These are phyloP conservation scores for Neonectria coccinea DNA, from an alignment of 2,329 filamentous ascomycete species.

Conservation along the genomic window DNA sequence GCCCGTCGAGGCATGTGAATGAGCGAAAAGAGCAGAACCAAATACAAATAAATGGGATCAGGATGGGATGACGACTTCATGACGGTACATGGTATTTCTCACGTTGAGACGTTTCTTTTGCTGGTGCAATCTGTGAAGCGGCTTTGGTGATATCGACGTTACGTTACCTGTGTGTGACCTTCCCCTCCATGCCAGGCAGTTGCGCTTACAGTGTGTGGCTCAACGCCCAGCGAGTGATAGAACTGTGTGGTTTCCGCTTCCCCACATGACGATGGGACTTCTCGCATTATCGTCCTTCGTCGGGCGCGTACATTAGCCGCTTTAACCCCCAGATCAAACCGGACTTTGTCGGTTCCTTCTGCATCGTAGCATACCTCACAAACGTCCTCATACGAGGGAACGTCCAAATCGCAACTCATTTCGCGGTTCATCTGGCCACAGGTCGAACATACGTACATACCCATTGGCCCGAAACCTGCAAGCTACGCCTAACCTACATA, in stretches of 20 bases:
- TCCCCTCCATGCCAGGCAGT: background rate
- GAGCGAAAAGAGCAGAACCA: slow-evolving; percentile 7
- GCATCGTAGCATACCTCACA: slow-evolving; percentile 12
- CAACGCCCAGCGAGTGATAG: slow-evolving; percentile 23
- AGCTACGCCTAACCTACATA: slow-evolving; percentile 7
- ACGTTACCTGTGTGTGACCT: slow-evolving; percentile 37
- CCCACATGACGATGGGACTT: slow-evolving; percentile 36
- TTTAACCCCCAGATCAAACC: slow-evolving; percentile 8
- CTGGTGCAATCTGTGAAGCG: slow-evolving; percentile 8
- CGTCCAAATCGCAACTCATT: slow-evolving; percentile 24
- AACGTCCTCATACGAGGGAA: slow-evolving; percentile 29
- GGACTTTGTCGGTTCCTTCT: slow-evolving; percentile 14
- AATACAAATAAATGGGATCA: slow-evolving; percentile 7
- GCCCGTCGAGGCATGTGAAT: slow-evolving; percentile 56
- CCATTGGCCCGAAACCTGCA: slow-evolving; percentile 32
- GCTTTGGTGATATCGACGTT: slow-evolving; percentile 29
- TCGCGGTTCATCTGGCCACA: slow-evolving; percentile 7
- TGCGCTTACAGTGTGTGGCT: slow-evolving; percentile 30
- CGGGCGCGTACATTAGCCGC: slow-evolving; percentile 24
- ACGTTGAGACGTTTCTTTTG: background rate
- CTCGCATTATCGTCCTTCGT: slow-evolving; percentile 5
- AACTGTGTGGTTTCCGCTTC: slow-evolving; percentile 26
- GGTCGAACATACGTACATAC: slow-evolving; percentile 14
- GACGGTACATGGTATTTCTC: slow-evolving; percentile 14
- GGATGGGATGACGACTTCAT: slow-evolving; percentile 16